Evolutionary conservation across 768 basidiomycete genomes (phyloP), one percentile per base, ranked within the genome.

Genomic region (Mycena venus): DNA sequence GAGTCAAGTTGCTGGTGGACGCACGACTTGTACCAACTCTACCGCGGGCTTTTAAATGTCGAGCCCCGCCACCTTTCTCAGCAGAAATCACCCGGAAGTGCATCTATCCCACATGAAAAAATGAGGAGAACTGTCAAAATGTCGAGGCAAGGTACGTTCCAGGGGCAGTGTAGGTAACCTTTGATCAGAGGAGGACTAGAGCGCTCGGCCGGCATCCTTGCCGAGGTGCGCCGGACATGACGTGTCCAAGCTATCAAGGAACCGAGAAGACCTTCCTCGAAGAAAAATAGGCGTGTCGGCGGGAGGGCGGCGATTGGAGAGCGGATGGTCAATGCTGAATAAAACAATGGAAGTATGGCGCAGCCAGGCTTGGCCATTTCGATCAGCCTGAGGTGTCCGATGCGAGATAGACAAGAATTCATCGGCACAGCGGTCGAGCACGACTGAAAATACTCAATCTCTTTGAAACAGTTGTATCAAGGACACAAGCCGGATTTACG

Each of bases 11-110:
- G 63, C 47, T 36, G 63, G 63, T 44, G 31, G 63, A 64, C 47
- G 47, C 44, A 64, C 63, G 44, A 64, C 63, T 64, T 64, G 63
- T 64, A 64, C 47, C 63, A 64, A 64, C 63, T 64, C 47, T 64
- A 31, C 29, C 44, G 62, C 44, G 63, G 44, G 63, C 47, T 49
- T 64, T 64, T 64, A 64, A 64, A 51, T 64, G 63, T 51, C 63
- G 63, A 64, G 63, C 47, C 47, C 31, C 47, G 63, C 44, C 63
- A 47, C 21, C 21, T 38, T 61, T 61, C 59, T 42, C 59, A 2
- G 15, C 40, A 62, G 61, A 44, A 62, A 62, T 47, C 61, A 44
- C 42, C 29, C 61, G 47, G 63, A 64, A 64, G 47, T 64, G 21
- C 47, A 51, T 64, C 47, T 49, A 64, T 64, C 47, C 44, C 44